Evolutionary conservation across 306 rosid genomes (phyloP).

Genomic region (Quercus suber): DNA sequence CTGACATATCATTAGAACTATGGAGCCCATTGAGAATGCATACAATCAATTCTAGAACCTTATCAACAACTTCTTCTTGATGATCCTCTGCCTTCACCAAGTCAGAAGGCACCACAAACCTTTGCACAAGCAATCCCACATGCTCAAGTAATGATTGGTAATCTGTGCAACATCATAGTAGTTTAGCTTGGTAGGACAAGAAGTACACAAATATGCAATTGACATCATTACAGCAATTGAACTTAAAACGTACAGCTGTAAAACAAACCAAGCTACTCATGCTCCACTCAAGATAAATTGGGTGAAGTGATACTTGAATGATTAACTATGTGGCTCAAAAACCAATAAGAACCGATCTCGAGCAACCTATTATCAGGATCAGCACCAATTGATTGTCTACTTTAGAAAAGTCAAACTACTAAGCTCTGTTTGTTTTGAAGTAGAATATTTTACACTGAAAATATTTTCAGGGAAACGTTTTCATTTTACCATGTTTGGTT

Average conservation of each 20-base stretch:
- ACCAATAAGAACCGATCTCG: neutral
- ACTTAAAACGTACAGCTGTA: neutral
- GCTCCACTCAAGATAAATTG: neutral
- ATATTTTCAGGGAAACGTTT: too few species aligned
- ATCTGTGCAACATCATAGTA: slow-evolving; percentile 48
- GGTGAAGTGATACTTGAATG: neutral
- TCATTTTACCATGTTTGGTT: too few species aligned
- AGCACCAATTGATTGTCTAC: neutral
- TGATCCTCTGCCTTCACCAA: slow-evolving; percentile 35
- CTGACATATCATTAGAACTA: slow-evolving; percentile 30
- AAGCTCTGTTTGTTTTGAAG: neutral
- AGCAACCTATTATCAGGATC: slow-evolving; percentile 9
- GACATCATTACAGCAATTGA: neutral
- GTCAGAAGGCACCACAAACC: slow-evolving; percentile 39
- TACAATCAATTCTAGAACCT: slow-evolving; percentile 61
- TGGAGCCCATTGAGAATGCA: slow-evolving; percentile 66
- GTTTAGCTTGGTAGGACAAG: slow-evolving; percentile 13
- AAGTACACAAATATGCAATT: neutral
- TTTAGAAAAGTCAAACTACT: neutral
- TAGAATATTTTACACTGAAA: too few species aligned
- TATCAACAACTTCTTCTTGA: slow-evolving; percentile 40
- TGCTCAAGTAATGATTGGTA: slow-evolving; percentile 57
- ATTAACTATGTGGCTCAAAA: neutral
- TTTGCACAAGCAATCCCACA: slow-evolving; percentile 40
- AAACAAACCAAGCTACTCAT: neutral